Evolutionary conservation across 2,329 filamentous ascomycete species (phyloP).

Genomic region (Colletotrichum sojae): DNA sequence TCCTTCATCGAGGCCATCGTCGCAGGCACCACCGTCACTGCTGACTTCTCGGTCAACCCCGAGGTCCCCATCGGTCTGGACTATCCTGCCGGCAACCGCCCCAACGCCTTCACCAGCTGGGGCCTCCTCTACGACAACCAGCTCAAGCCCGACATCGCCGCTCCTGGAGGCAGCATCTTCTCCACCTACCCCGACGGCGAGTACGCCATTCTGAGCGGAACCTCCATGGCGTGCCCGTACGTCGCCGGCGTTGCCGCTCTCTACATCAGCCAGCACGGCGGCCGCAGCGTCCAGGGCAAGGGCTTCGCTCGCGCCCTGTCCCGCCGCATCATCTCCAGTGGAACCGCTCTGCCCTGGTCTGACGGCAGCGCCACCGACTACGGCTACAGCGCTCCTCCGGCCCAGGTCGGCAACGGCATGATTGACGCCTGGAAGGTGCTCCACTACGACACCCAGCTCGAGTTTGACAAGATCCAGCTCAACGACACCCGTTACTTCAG

Average conservation of each 20-base stretch:
- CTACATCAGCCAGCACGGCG: slow-evolving; percentile 52
- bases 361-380: slow-evolving; percentile 47
- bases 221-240: slow-evolving; percentile 63
- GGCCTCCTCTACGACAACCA: slow-evolving; percentile 59
- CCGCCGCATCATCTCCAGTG: slow-evolving; percentile 52
- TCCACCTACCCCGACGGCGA: slow-evolving; percentile 57
- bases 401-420: slow-evolving; percentile 58
- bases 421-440: slow-evolving; percentile 59
- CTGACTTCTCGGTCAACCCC: slow-evolving; percentile 47
- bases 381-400: slow-evolving; percentile 50
- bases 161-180: slow-evolving; percentile 58
- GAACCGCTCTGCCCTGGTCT: slow-evolving; percentile 48
- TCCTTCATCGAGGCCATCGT: slow-evolving; percentile 46
- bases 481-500: slow-evolving; percentile 61
- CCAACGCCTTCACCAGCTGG: slow-evolving; percentile 59
- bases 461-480: slow-evolving; percentile 57
- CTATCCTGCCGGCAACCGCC: slow-evolving; percentile 49
- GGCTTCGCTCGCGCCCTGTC: slow-evolving; percentile 49
- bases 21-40: slow-evolving; percentile 46
- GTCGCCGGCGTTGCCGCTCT: slow-evolving; percentile 55
- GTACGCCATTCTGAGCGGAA: slow-evolving; percentile 61
- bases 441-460: slow-evolving; percentile 54
- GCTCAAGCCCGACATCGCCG: slow-evolving; percentile 60
- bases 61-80: slow-evolving; percentile 44
- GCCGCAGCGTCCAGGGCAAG: slow-evolving; percentile 49